These are phyloP conservation scores for Phytophthora capsici DNA, from an alignment of 352 stramenopile genomes.

Conservation along the genomic window DNA sequence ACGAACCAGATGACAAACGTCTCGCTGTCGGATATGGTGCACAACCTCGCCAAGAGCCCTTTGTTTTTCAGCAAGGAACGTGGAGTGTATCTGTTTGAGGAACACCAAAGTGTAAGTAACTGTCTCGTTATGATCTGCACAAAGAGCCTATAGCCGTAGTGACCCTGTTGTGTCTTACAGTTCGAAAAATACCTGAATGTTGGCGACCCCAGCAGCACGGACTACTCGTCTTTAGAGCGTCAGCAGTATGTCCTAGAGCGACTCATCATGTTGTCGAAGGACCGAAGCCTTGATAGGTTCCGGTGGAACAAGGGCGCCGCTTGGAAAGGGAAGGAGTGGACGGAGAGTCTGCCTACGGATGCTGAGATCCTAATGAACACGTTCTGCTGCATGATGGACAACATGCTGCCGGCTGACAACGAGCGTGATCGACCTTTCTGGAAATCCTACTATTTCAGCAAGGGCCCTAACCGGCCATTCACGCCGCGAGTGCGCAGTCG, in stretches of 20 bases:
- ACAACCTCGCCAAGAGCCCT: conserved; percentile 63
- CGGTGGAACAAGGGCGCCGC: conserved; percentile 82
- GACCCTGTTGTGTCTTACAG: conserved; percentile 35
- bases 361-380: conserved; percentile 90
- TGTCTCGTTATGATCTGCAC: background rate
- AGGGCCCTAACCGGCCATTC: conserved; percentile 76
- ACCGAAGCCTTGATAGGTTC: conserved; percentile 84
- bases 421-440: conserved; percentile 84
- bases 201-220: conserved; percentile 67
- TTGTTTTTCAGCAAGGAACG: conserved; percentile 81
- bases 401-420: conserved; percentile 79
- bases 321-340: conserved; percentile 90
- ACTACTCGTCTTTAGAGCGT: conserved; percentile 78
- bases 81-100: conserved; percentile 79
- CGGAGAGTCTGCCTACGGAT: conserved; percentile 76
- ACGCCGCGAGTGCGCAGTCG: conserved; percentile 72
- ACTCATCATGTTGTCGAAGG: conserved; percentile 87
- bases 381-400: conserved; percentile 90
- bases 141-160: conserved; percentile 1
- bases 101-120: conserved; percentile 72
- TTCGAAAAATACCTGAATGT: conserved; percentile 91
- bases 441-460: conserved; percentile 83
- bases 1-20: conserved; percentile 83
- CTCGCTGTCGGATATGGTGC: conserved; percentile 82
- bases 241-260: conserved; percentile 88